Conservation (phyloP, 495 filamentous ascomycete genomes). For the Corynascus novoguineensis region DNA sequence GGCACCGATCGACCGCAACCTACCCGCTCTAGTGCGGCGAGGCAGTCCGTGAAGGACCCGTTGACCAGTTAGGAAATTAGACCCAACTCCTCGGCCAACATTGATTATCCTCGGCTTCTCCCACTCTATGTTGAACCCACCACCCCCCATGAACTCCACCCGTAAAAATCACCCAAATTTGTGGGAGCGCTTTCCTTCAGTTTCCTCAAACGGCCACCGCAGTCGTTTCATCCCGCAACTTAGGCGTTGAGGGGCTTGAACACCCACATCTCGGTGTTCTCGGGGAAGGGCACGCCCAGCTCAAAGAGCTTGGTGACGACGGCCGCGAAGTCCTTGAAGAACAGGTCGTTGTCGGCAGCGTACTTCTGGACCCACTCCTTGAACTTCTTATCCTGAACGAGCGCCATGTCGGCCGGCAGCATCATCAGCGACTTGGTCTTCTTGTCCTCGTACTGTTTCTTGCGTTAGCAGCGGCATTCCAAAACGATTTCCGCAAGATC, state of each 20-base stretch:
- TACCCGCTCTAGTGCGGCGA: not conserved
- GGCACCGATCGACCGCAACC: not conserved
- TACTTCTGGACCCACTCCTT: constrained; percentile 80
- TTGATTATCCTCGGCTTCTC: not conserved
- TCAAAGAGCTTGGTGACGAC: constrained; percentile 82
- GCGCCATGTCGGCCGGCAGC: constrained; percentile 85
- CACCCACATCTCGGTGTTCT: constrained; percentile 56
- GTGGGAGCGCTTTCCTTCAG: no score
- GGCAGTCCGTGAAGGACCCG: not conserved
- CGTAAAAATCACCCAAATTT: not conserved
- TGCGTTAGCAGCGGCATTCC: not conserved
- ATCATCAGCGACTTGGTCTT: constrained; percentile 88
- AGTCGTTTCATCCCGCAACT: not conserved
- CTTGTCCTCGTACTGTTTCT: constrained; percentile 70
- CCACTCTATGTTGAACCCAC: no score
- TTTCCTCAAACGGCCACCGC: not conserved
- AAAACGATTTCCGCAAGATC: not conserved
- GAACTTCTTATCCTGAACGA: constrained; percentile 87
- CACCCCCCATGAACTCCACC: no score
- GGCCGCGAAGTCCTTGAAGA: constrained; percentile 88
- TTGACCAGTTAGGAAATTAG: not conserved
- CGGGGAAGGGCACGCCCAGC: constrained; percentile 84
- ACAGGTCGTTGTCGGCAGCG: constrained; percentile 82
- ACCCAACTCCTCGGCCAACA: not conserved
- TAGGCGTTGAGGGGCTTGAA: constrained; percentile 60